Evolutionary conservation across 768 basidiomycete genomes (phyloP).

Genomic region (Leccinum aurantiacum): DNA sequence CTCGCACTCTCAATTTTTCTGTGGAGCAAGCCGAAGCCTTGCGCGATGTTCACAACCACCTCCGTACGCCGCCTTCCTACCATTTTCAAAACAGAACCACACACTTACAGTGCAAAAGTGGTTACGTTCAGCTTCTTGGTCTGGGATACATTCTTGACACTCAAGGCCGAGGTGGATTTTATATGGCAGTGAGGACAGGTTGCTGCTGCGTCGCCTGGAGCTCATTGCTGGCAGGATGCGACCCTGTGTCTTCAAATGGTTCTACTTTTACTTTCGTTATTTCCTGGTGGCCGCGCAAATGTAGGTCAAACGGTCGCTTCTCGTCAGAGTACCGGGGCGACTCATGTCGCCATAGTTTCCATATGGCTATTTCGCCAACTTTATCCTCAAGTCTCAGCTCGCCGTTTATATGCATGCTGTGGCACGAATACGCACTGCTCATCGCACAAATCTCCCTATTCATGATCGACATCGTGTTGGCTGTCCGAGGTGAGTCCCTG

Average conservation of each 20-base stretch:
- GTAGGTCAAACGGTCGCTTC: constrained; percentile 3
- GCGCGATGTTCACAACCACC: constrained; percentile 9
- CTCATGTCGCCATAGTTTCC: constrained; percentile 6
- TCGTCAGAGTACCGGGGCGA: background rate
- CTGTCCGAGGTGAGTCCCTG: constrained; percentile 22
- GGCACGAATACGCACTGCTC: constrained; percentile 4
- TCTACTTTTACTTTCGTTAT: constrained; percentile 24
- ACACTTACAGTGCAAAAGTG: constrained; percentile 15
- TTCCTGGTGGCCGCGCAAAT: constrained; percentile 9
- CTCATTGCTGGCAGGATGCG: constrained; percentile 10
- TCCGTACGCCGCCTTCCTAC: constrained; percentile 2
- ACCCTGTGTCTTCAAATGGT: constrained; percentile 9
- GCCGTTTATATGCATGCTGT: constrained; percentile 7
- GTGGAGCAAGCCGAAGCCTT: constrained; percentile 4
- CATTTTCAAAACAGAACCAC: background rate
- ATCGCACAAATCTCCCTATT: constrained; percentile 11
- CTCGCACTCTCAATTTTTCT: background rate
- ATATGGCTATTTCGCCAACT: constrained; percentile 3
- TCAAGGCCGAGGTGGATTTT: constrained; percentile 26
- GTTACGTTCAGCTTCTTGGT: constrained; percentile 27
- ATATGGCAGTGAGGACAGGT: constrained; percentile 31
- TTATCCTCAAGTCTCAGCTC: constrained; percentile 12
- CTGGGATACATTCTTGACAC: constrained; percentile 31
- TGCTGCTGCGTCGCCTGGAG: background rate
- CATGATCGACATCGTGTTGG: constrained; percentile 25